Conservation (phyloP, 2,329 filamentous ascomycete species). For the Orbilia javanica region DNA sequence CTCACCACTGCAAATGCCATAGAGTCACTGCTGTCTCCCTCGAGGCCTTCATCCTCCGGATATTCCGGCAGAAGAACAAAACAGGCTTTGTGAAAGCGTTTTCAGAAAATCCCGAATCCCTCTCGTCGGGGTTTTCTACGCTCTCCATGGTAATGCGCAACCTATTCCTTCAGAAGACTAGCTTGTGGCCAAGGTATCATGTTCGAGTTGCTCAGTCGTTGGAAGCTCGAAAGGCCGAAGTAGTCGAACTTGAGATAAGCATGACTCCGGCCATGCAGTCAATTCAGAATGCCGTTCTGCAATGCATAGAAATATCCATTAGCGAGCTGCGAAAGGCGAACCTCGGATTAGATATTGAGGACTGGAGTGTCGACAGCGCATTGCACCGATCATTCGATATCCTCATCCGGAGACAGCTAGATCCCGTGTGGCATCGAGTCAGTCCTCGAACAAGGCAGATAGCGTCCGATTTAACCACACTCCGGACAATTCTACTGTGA, state of each 20-base stretch:
- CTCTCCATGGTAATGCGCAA: conserved; percentile 92
- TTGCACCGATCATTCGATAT: conserved; percentile 92
- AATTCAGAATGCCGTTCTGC: conserved; percentile 93
- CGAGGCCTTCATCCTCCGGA: conserved; percentile 93
- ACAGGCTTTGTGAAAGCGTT: conserved; percentile 94
- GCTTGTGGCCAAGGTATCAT: conserved; percentile 94
- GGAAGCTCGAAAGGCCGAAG: conserved; percentile 93
- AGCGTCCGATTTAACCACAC: conserved; percentile 85
- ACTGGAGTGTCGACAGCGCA: conserved; percentile 95
- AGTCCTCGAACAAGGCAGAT: conserved; percentile 96
- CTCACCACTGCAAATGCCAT: background rate
- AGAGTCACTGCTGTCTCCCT: conserved; percentile 85
- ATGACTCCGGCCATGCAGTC: conserved; percentile 95
- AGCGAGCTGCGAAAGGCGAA: conserved; percentile 93
- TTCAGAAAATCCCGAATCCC: conserved; percentile 91
- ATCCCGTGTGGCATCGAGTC: conserved; percentile 96
- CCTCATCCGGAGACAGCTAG: conserved; percentile 86
- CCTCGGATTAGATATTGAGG: conserved; percentile 82
- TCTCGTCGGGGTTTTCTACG: conserved; percentile 87
- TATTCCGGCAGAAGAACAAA: conserved; percentile 96
- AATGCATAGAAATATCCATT: conserved; percentile 95
- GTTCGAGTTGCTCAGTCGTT: conserved; percentile 88
- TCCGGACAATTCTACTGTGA: conserved; percentile 83
- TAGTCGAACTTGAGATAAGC: conserved; percentile 93
- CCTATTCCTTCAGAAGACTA: conserved; percentile 87